A percentile compares a stretch with the other conserved stretches of the same genome.
phyloP scores from a whole-genome alignment of 2,329 filamentous ascomycete genomes.

The Neocucurbitaria cava region DNA sequence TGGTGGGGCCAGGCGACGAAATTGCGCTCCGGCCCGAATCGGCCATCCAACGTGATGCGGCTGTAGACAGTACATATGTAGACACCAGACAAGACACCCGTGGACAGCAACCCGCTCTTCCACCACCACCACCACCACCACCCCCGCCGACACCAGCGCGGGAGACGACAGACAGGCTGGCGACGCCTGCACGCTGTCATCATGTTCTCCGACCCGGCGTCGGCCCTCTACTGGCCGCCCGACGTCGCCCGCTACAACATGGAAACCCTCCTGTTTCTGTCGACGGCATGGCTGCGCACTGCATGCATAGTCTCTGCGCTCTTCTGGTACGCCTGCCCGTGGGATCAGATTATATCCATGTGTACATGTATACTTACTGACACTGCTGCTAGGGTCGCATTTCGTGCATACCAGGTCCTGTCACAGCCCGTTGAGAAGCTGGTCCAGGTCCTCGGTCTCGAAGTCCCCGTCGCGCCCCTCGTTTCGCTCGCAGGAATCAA shows the following conservation, averaged over 20 bases:
- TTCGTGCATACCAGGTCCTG: slow-evolving; percentile 85
- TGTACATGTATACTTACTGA: background rate
- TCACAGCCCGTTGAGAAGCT: slow-evolving; percentile 91
- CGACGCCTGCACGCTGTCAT: slow-evolving; percentile 16
- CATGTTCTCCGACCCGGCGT: slow-evolving; percentile 43
- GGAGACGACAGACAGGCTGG: slow-evolving; percentile 8
- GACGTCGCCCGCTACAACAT: slow-evolving; percentile 45
- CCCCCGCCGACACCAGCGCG: slow-evolving; percentile 3
- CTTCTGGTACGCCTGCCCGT: slow-evolving; percentile 36
- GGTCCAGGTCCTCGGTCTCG: slow-evolving; percentile 88
- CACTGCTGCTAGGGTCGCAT: slow-evolving; percentile 70
- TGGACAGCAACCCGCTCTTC: too few relatives aligned
- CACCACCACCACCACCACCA: background rate
- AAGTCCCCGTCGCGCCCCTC: slow-evolving; percentile 88
- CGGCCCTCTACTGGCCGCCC: slow-evolving; percentile 44
- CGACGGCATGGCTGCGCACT: slow-evolving; percentile 46
- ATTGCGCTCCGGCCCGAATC: slow-evolving; percentile 21
- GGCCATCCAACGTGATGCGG: slow-evolving; percentile 3
- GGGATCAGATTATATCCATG: background rate
- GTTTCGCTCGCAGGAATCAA: slow-evolving; percentile 91
- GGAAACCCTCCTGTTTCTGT: slow-evolving; percentile 43
- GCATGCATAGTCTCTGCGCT: slow-evolving; percentile 44
- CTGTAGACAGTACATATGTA: too few relatives aligned
- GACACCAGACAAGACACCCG: background rate
- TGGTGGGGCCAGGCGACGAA: slow-evolving; percentile 14